Conservation (phyloP, 495 filamentous ascomycete species). For the Glonium stellatum region DNA sequence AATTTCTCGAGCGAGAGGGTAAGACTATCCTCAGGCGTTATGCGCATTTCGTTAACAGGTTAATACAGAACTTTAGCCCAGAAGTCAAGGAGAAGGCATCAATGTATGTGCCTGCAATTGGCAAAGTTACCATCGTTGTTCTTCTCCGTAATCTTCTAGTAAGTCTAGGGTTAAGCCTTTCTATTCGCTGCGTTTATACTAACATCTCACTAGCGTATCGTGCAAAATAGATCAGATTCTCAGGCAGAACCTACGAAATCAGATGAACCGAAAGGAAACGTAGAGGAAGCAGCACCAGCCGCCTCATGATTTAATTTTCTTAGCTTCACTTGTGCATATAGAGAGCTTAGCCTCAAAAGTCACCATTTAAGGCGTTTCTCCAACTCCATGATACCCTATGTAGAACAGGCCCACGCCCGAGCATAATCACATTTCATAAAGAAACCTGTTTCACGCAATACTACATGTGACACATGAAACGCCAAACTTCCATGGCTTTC, state of each 20-base stretch:
- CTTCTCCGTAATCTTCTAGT: slow-evolving; percentile 83
- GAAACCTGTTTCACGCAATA: no score
- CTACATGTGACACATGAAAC: no score
- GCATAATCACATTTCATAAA: neutral
- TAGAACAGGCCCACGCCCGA: neutral
- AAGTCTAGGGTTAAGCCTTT: slow-evolving; percentile 32
- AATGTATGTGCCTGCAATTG: slow-evolving; percentile 95
- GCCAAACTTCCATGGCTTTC: neutral
- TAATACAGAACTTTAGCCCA: slow-evolving; percentile 67
- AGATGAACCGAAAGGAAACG: neutral
- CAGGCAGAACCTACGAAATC: neutral
- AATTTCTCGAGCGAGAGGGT: slow-evolving; percentile 94
- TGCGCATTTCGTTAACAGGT: slow-evolving; percentile 6
- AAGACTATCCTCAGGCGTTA: slow-evolving; percentile 8
- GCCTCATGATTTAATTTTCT: neutral
- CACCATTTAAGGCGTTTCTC: no score
- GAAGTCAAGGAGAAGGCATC: slow-evolving; percentile 87
- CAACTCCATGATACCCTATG: neutral
- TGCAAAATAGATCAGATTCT: slow-evolving; percentile 23
- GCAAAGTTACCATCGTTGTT: slow-evolving; percentile 94
- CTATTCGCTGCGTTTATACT: neutral
- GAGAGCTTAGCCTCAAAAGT: no score
- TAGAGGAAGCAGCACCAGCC: slow-evolving; percentile 10
- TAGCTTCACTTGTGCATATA: no score
- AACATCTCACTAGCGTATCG: slow-evolving; percentile 22